Evolutionary conservation across 345 rosid species (phyloP).

Genomic region (Clausena lansium): DNA sequence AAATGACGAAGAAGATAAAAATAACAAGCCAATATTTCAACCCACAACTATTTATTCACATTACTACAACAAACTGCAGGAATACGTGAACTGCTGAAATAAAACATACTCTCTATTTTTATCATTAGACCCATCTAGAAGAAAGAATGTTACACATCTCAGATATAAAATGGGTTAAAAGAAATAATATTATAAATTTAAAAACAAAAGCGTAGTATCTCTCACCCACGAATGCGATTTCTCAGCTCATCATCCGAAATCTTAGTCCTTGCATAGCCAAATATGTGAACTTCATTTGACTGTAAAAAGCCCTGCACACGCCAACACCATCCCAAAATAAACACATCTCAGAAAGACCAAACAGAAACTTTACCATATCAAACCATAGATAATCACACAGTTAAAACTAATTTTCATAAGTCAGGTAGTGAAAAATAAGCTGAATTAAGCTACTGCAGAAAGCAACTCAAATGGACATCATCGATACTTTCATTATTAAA

Average conservation of each 20-base stretch:
- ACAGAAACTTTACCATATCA: not conserved
- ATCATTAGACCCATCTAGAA: not conserved
- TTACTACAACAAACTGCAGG: not conserved
- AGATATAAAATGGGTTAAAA: not conserved
- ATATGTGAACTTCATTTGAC: constrained; percentile 78
- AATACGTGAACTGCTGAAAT: not conserved
- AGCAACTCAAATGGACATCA: not conserved
- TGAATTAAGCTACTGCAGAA: not conserved
- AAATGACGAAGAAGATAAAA: not conserved
- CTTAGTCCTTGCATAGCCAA: constrained; percentile 93
- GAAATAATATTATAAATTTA: not conserved
- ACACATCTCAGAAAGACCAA: not conserved
- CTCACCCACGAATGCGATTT: constrained; percentile 72
- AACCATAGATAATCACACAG: not conserved
- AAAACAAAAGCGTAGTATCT: not conserved
- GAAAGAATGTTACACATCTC: not conserved
- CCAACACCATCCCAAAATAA: constrained; percentile 11
- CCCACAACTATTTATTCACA: not conserved
- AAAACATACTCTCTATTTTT: not conserved
- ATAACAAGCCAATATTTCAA: not conserved
- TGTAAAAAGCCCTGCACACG: constrained; percentile 73
- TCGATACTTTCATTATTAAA: not conserved
- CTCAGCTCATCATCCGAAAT: constrained; percentile 75
- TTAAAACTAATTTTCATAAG: not conserved
- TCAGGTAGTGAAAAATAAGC: not conserved